These are phyloP conservation scores for Chloris gayana DNA, from an alignment of 176 grass and related monocot genomes.

Conservation along the genomic window DNA sequence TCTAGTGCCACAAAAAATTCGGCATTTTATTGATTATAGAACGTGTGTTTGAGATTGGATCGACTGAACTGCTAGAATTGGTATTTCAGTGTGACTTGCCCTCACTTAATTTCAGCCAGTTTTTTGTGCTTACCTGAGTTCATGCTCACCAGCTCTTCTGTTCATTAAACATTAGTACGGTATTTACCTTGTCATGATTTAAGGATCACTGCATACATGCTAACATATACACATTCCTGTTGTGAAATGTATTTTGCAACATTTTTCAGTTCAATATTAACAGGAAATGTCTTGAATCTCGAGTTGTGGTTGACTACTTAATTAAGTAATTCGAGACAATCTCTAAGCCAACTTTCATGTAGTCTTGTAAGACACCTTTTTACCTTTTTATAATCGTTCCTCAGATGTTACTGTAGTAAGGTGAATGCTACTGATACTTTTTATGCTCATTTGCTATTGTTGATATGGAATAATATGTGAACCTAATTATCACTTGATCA, in stretches of 20 bases:
- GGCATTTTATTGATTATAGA: constrained; percentile 10
- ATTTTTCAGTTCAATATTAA: constrained; percentile 2
- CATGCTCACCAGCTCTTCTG: not conserved
- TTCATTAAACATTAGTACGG: not conserved
- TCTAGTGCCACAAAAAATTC: not conserved
- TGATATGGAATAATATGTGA: constrained; percentile 26
- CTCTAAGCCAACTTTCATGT: not conserved
- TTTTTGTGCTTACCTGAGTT: not conserved
- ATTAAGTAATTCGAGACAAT: constrained; percentile 10
- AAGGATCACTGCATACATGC: not conserved
- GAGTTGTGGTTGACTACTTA: constrained; percentile 22
- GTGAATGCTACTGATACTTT: not conserved
- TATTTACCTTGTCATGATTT: not conserved
- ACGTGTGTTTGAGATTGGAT: not conserved
- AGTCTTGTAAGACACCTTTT: constrained; percentile 6
- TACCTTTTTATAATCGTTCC: not conserved
- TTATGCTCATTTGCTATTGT: constrained; percentile 26
- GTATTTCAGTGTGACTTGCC: not conserved
- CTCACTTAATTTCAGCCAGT: constrained; percentile 16
- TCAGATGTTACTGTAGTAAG: not conserved
- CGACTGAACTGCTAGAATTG: not conserved
- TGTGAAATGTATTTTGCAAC: constrained; percentile 21
- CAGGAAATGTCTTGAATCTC: not conserved
- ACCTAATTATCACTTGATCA: not conserved
- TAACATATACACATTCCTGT: constrained; percentile 22